Evolutionary conservation across 495 filamentous ascomycete species (phyloP).

Genomic region (Penicillium chermesinum): DNA sequence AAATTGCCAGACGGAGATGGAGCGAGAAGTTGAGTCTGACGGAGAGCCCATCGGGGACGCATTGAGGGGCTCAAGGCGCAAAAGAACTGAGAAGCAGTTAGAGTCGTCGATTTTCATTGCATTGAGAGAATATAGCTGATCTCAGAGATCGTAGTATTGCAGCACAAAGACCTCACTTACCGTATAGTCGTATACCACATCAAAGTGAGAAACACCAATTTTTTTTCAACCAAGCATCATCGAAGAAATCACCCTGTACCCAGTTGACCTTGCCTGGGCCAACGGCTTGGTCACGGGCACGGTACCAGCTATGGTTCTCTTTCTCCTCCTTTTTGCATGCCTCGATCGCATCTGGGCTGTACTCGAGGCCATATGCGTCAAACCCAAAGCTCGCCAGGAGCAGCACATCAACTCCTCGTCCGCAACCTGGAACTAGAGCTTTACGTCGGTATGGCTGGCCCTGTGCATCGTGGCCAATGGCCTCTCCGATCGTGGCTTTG

Average conservation of each 20-base stretch:
- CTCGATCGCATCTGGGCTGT: constrained; percentile 52
- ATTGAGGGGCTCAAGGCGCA: constrained; percentile 63
- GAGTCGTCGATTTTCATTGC: constrained; percentile 4
- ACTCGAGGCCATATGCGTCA: constrained; percentile 69
- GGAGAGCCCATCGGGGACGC: constrained; percentile 64
- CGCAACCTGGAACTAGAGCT: constrained; percentile 68
- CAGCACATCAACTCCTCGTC: constrained; percentile 68
- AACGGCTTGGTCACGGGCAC: constrained; percentile 33
- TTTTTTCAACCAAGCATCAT: constrained; percentile 51
- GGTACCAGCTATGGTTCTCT: constrained; percentile 40
- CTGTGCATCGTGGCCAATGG: constrained; percentile 23
- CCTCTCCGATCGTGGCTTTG: constrained; percentile 40
- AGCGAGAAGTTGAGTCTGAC: constrained; percentile 59
- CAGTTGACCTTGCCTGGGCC: constrained; percentile 55
- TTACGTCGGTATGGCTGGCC: constrained; percentile 32
- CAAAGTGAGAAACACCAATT: constrained; percentile 57
- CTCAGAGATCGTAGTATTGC: too few relatives aligned
- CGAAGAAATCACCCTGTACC: constrained; percentile 69
- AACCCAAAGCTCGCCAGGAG: constrained; percentile 66
- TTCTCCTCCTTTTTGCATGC: constrained; percentile 46
- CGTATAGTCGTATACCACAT: constrained; percentile 82
- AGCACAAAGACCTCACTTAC: constrained; percentile 39
- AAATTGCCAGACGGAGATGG: constrained; percentile 52
- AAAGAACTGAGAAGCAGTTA: constrained; percentile 58
- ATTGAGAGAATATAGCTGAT: too few relatives aligned